A percentile compares a stretch with the other conserved stretches of the same genome.
Evolutionary conservation across 2,329 filamentous ascomycete genomes (phyloP).

Genomic region (Colletotrichum filicis): DNA sequence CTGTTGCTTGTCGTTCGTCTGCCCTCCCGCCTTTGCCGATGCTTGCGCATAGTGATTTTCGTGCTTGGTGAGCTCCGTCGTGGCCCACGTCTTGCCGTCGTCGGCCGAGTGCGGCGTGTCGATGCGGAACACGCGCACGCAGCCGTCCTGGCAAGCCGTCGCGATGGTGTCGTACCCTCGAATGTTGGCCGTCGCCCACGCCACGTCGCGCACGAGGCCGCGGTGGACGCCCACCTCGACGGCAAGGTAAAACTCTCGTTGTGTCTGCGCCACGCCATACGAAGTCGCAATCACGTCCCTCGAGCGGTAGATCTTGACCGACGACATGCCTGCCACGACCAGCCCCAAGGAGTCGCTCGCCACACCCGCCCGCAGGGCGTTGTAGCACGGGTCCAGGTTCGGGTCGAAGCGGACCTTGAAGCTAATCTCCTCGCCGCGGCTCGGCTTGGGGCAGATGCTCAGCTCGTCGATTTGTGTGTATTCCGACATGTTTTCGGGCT

Average conservation of each 20-base stretch:
- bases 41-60: constrained; percentile 35
- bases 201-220: constrained; percentile 84
- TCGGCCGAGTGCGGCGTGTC: constrained; percentile 65
- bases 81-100: constrained; percentile 63
- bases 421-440: constrained; percentile 84
- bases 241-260: constrained; percentile 86
- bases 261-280: constrained; percentile 64
- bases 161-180: constrained; percentile 91
- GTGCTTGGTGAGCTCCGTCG: constrained; percentile 54
- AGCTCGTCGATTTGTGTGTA: constrained; percentile 83
- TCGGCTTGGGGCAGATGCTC: constrained; percentile 75
- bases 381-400: constrained; percentile 83
- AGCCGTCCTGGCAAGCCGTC: constrained; percentile 92
- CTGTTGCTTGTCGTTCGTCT: constrained; percentile 41
- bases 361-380: constrained; percentile 82
- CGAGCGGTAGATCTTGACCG: constrained; percentile 85
- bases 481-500: constrained; percentile 82
- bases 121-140: constrained; percentile 87
- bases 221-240: constrained; percentile 79
- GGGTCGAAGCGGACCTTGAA: constrained; percentile 92
- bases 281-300: constrained; percentile 64
- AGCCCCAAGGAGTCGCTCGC: constrained; percentile 82
- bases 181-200: constrained; percentile 93
- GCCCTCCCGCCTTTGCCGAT: constrained; percentile 27
- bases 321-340: constrained; percentile 87